Evolutionary conservation across 495 filamentous ascomycete genomes (phyloP).

Genomic region (Penicillium cataractarum): DNA sequence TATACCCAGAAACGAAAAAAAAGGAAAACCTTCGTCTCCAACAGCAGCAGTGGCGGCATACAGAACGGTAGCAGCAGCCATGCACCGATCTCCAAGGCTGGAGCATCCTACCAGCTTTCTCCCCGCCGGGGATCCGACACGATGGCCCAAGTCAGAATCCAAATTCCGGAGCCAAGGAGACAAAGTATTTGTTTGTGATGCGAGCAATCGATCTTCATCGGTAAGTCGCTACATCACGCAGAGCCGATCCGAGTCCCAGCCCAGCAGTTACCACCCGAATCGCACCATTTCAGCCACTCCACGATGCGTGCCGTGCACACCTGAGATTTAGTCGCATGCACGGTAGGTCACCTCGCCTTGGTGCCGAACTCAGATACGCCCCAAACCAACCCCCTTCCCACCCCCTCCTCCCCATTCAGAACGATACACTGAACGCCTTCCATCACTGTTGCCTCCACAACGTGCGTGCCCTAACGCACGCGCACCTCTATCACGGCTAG

Average conservation of each 20-base stretch:
- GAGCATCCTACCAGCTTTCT: neutral
- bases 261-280: conserved; percentile 24
- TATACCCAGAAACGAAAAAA: neutral
- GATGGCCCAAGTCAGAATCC: conserved; percentile 3
- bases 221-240: conserved; percentile 27
- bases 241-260: conserved; percentile 12
- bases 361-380: conserved; percentile 18
- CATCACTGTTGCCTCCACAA: neutral
- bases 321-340: conserved; percentile 33
- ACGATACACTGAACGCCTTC: neutral
- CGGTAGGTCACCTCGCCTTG: conserved; percentile 33
- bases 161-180: conserved; percentile 16
- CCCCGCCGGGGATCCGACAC: conserved; percentile 4
- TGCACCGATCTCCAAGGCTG: conserved; percentile 3
- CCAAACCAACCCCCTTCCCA: neutral
- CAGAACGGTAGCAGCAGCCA: conserved; percentile 3
- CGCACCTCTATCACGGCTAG: neutral
- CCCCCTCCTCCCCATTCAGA: neutral
- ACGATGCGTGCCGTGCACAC: conserved; percentile 30
- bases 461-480: neutral
- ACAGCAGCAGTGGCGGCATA: neutral
- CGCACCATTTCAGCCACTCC: conserved; percentile 32
- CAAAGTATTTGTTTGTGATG: conserved; percentile 26
- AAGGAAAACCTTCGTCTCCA: neutral
- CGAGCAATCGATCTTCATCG: conserved; percentile 32